Conservation (phyloP, 2,329 filamentous ascomycete genomes). For the Fusarium goolgardi region DNA sequence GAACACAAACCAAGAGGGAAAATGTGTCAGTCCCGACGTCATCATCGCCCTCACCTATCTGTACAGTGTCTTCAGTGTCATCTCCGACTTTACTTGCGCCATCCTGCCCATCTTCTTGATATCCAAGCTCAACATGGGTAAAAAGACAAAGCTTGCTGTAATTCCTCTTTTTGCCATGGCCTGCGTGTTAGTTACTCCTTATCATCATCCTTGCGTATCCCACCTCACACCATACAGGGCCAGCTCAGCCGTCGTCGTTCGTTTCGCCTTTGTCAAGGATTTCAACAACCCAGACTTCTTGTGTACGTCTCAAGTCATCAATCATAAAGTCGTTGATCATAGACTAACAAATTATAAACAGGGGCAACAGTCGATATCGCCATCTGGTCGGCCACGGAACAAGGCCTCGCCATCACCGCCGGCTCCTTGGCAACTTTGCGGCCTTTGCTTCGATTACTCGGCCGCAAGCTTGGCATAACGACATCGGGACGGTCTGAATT, state of each 20-base stretch:
- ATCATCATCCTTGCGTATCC: not conserved
- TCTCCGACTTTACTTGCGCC: slow-evolving; percentile 64
- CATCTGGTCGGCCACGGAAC: slow-evolving; percentile 62
- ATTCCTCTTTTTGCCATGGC: slow-evolving; percentile 67
- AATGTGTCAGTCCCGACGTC: slow-evolving; percentile 55
- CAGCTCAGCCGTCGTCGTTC: slow-evolving; percentile 58
- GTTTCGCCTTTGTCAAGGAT: slow-evolving; percentile 54
- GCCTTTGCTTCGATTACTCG: slow-evolving; percentile 55
- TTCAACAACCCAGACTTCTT: slow-evolving; percentile 58
- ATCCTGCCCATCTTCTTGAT: slow-evolving; percentile 66
- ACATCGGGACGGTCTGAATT: slow-evolving; percentile 38
- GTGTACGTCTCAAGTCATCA: slow-evolving; percentile 48
- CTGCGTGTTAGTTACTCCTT: slow-evolving; percentile 55
- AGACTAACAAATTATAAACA: slow-evolving; percentile 22
- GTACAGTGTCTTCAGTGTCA: slow-evolving; percentile 62
- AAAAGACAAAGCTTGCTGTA: slow-evolving; percentile 62
- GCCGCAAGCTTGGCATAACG: slow-evolving; percentile 49
- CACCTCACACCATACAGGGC: slow-evolving; percentile 50
- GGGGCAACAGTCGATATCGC: slow-evolving; percentile 58
- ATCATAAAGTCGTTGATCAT: not conserved
- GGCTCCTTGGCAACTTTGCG: slow-evolving; percentile 61
- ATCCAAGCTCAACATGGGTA: slow-evolving; percentile 65
- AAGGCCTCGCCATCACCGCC: slow-evolving; percentile 61
- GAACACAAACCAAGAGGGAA: slow-evolving; percentile 51
- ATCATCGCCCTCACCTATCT: slow-evolving; percentile 65